Evolutionary conservation across 2,329 filamentous ascomycete genomes (phyloP).

Genomic region (Trichoderma pleuroti): DNA sequence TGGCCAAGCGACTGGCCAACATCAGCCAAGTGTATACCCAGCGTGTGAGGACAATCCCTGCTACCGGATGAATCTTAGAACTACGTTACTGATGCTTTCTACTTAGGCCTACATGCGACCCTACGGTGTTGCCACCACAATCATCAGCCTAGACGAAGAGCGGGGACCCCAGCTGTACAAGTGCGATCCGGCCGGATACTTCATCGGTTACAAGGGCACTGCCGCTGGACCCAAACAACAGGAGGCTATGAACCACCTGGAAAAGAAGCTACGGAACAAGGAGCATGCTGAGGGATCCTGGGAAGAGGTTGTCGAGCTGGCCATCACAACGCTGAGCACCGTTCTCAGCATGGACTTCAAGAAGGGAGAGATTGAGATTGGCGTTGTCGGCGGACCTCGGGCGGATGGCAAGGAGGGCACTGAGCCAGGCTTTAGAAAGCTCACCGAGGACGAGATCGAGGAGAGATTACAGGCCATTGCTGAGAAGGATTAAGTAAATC

Average conservation of each 20-base stretch:
- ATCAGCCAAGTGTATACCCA: slow-evolving; percentile 99
- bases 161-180: slow-evolving; percentile 95
- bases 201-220: slow-evolving; percentile 96
- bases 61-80: background rate
- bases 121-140: slow-evolving; percentile 88
- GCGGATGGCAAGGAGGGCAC: slow-evolving; percentile 79
- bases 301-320: slow-evolving; percentile 97
- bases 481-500: slow-evolving; percentile 81
- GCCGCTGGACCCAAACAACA: slow-evolving; percentile 97
- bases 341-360: slow-evolving; percentile 99
- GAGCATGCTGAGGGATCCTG: slow-evolving; percentile 86
- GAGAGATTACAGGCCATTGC: slow-evolving; percentile 96
- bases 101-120: slow-evolving; percentile 89
- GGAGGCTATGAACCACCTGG: slow-evolving; percentile 95
- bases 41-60: slow-evolving; percentile 55
- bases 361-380: slow-evolving; percentile 97
- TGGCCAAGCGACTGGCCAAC: slow-evolving; percentile 96
- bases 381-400: slow-evolving; percentile 86
- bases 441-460: slow-evolving; percentile 97
- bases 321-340: slow-evolving; percentile 90
- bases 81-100: slow-evolving; percentile 17
- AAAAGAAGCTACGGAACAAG: slow-evolving; percentile 99
- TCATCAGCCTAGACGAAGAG: slow-evolving; percentile 92
- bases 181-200: slow-evolving; percentile 97
- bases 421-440: slow-evolving; percentile 73